Percentiles rank a stretch among this genome's conserved stretches.
Evolutionary conservation across 2,329 filamentous ascomycete species (phyloP).

Genomic region (Penicillium sp.): DNA sequence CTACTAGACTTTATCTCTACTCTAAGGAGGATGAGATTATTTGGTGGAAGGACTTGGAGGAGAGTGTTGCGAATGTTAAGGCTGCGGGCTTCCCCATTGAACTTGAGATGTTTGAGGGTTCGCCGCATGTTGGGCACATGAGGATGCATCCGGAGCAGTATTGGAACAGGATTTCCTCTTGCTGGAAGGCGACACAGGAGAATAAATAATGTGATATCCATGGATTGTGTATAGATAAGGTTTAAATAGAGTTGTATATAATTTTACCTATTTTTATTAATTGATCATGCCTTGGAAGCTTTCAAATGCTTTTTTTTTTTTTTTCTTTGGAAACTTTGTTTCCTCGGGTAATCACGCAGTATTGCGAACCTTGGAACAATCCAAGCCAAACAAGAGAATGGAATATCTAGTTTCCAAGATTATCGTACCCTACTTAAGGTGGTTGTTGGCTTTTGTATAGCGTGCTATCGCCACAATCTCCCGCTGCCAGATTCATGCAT

Average conservation of each 20-base stretch:
- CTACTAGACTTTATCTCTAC: constrained; percentile 22
- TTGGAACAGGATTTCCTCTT: constrained; percentile 45
- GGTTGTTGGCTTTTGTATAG: neutral
- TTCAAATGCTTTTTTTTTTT: too few relatives aligned
- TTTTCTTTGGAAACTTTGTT: too few relatives aligned
- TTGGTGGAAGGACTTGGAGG: constrained; percentile 23
- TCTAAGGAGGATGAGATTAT: constrained; percentile 29
- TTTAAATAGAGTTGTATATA: neutral
- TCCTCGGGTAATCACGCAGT: too few relatives aligned
- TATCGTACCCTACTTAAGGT: neutral
- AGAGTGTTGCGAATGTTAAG: constrained; percentile 21
- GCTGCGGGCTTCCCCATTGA: constrained; percentile 52
- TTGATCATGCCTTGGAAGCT: neutral
- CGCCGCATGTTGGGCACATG: constrained; percentile 63
- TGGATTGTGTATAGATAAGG: neutral
- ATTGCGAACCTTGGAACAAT: neutral
- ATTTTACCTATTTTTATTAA: neutral
- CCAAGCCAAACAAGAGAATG: neutral
- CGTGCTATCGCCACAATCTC: neutral
- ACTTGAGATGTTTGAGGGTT: constrained; percentile 57
- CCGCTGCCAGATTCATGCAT: neutral
- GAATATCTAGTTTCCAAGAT: neutral
- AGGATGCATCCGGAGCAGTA: constrained; percentile 58
- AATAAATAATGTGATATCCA: neutral
- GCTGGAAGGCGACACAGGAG: constrained; percentile 17